Base-by-base conservation (phyloP, 2,329 filamentous ascomycete species). In the Colletotrichum ledebouriae region DNA sequence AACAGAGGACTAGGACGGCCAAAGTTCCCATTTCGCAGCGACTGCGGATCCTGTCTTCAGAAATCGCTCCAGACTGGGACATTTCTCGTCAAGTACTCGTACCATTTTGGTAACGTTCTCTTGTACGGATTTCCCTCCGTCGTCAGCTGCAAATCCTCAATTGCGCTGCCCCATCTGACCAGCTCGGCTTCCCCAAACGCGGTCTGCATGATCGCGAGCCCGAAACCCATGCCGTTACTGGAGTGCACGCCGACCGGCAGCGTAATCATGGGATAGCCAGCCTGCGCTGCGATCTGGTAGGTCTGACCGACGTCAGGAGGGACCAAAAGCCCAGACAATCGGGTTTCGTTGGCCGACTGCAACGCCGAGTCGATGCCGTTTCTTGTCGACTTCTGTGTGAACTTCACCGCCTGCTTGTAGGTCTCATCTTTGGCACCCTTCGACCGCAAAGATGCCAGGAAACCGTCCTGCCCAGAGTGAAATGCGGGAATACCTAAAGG, bases 221-320 rank as follows among this genome's bases (percentile, higher is more conserved):
- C 88, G 70, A 88, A 89, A 0, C 87, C 87, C 86, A 90, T 89
- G 6, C 87, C 86, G 4, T 42, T 63, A 3, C 83, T 85, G 12
- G 75, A 78, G 71, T 86, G 82, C 6, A 88, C 79, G 1, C 89
- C 89, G 0, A 85, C 89, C 0, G 92, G 92, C 1, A 94, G 75
- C 0, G 91, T 92, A 58, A 94, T 83, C 74, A 92, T 84, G 0
- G 91, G 92, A 74, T 94, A 94, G 0, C 91, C 91, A 5, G 92
- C 92, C 78, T 94, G 90, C 0, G 92, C 92, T 0, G 90, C 89
- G 67, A 92, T 86, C 77, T 92, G 88, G 70, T 88, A 88, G 4
- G 87, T 86, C 76, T 92, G 89, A 0, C 85, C 91, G 3, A 91
- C 89, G 73, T 91, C 88, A 0, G 90, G 83, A 5, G 91, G 91